Evolutionary conservation across 1,139 yeast species (phyloP), one percentile per base, ranked within the genome.

Genomic region (Candida sp.): DNA sequence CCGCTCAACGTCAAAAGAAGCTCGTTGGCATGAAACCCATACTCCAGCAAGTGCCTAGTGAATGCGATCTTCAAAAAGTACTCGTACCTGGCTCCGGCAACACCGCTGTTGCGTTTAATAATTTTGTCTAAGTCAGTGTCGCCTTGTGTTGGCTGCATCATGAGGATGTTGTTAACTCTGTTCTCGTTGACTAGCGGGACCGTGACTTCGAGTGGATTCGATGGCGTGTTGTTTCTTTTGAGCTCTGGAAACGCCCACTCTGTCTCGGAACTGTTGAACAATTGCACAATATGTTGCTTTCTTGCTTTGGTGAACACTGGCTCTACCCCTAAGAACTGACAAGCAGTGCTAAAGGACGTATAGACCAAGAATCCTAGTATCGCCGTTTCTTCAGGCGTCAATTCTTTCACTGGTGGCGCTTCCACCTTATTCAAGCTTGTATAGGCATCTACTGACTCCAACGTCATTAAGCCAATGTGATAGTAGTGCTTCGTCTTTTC

Each of bases 151-250:
- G 27, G 25, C 17, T 46, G 43, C 8, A 34, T 12, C 22, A 49
- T 28, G 17, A 53, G 38, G 17, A 50, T 49, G 34, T 47, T 44
- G 37, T 53, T 53, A 9, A 50, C 12, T 5, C 49, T 32, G 28
- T 50, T 53, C 23, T 49, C 35, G 35, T 53, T 53, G 2, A 50
- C 41, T 23, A 44, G 9, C 5, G 47, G 48, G 3, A 40, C 35
- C 2, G 26, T 42, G 3, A 53, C 32, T 44, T 46, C 43, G 34
- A 39, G 35, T 9, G 48, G 39, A 12, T 27, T 48, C 7, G 8
- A 3, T 5, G 37, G 32, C n/a, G 22, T 39, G 2, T 12, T 28
- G 6, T n/a, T 2, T n/a, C 40, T 45, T 3, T 7, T n/a, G 17
- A 52, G 44, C 3, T 34, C 30, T 5, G 53, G 55, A 34, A 40